Base-by-base conservation (phyloP, 495 filamentous ascomycete genomes). In the Aspergillus affinis region DNA sequence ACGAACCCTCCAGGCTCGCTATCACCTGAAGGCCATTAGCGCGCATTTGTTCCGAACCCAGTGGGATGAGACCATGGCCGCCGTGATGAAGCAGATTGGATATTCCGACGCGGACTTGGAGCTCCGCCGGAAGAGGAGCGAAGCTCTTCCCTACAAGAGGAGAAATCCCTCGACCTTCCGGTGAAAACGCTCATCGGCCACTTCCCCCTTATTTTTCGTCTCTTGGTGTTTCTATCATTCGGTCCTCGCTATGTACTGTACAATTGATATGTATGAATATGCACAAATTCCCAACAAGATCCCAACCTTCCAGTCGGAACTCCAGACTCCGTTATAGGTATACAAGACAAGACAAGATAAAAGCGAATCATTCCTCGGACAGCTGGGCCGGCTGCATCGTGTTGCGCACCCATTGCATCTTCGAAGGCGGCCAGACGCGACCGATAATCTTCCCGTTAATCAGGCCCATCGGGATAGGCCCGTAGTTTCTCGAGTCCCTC, bases 401-500 rank as follows among this genome's bases (percentile, higher is more conserved):
- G 68, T 86, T 82, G 57, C 69, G 61, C 59, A 82, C 65, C 85
- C 83, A 82, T 68, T 78, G 70, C 67, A 78, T 70, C 67, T 77
- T 75, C 32, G 69, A 74, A 44, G 70, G 78, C 0, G 86, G 84
- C 75, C 78, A 82, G 6, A 86, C 71, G 53, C 80, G 84, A 17
- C 85, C 86, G 47, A 94, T 75, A n/a, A 96, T 85, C 73, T 95
- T 97, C 32, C 93, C 93, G 69, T 83, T 87, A 49, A 97, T 84
- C 61, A 97, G 72, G 0, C 82, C 92, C 72, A 97, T 74, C 13
- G 94, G 93, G 19, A 98, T 65, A 0, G 94, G 91, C 0, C 94
- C 94, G 74, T 87, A 96, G 32, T 82, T 77, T 64, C 94, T 84
- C 57, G 92, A 96, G 78, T 98, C 94, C 51, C 89, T 77, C 32